Evolutionary conservation across 1,139 yeast species (phyloP).

Genomic region (Hyphopichia pseudoburtonii): DNA sequence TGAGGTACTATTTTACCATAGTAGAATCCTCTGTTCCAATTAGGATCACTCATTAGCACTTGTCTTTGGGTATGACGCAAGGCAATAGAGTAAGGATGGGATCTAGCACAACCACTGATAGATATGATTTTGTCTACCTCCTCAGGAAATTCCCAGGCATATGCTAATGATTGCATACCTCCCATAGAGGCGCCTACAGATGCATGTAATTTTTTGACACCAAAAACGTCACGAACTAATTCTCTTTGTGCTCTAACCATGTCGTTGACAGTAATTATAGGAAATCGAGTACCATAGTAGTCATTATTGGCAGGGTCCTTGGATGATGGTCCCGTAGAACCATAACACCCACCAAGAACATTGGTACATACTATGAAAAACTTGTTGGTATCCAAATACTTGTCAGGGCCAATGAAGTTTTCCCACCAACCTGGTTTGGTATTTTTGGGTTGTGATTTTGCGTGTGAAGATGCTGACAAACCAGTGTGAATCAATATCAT

Average conservation of each 20-base stretch:
- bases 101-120: slow-evolving; percentile 88
- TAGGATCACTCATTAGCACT: slow-evolving; percentile 90
- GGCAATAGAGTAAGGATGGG: slow-evolving; percentile 93
- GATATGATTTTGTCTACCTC: slow-evolving; percentile 70
- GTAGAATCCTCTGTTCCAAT: slow-evolving; percentile 91
- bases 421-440: slow-evolving; percentile 95
- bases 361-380: slow-evolving; percentile 85
- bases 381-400: slow-evolving; percentile 75
- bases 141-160: slow-evolving; percentile 80
- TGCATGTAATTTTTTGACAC: slow-evolving; percentile 66
- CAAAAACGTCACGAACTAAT: slow-evolving; percentile 59
- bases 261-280: slow-evolving; percentile 80
- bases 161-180: slow-evolving; percentile 93
- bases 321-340: slow-evolving; percentile 91
- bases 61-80: slow-evolving; percentile 92
- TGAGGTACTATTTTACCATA: slow-evolving; percentile 83
- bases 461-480: slow-evolving; percentile 90
- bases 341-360: slow-evolving; percentile 92
- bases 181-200: slow-evolving; percentile 95
- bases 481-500: slow-evolving; percentile 87
- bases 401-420: slow-evolving; percentile 82
- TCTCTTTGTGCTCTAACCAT: slow-evolving; percentile 89
- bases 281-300: slow-evolving; percentile 84
- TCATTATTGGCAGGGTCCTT: slow-evolving; percentile 66
- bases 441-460: slow-evolving; percentile 77